These are phyloP conservation scores for Chrysopogon serrulatus DNA, from an alignment of 176 grass and related monocot genomes.

Conservation along the genomic window DNA sequence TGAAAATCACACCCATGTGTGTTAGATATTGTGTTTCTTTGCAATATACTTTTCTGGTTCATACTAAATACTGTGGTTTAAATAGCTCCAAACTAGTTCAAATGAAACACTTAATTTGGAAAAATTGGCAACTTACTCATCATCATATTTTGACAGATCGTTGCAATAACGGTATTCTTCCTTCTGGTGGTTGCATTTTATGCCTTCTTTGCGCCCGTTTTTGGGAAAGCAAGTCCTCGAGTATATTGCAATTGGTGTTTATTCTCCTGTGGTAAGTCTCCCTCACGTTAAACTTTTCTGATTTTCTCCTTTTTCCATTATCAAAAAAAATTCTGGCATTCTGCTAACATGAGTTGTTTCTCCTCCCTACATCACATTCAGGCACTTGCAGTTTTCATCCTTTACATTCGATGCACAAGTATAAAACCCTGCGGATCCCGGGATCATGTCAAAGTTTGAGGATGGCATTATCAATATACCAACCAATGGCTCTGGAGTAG, in stretches of 20 bases:
- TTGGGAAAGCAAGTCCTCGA: slow-evolving; percentile 61
- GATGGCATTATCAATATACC: slow-evolving; percentile 62
- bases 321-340: not conserved
- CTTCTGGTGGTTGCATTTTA: slow-evolving; percentile 97
- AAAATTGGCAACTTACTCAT: not conserved
- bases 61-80: not conserved
- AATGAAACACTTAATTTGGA: not conserved
- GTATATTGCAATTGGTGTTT: slow-evolving; percentile 70
- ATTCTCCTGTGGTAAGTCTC: slow-evolving; percentile 85
- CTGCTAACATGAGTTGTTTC: slow-evolving; percentile 15
- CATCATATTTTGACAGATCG: slow-evolving; percentile 50
- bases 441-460: slow-evolving; percentile 96
- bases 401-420: slow-evolving; percentile 93
- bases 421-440: slow-evolving; percentile 98
- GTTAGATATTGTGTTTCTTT: not conserved
- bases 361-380: slow-evolving; percentile 36
- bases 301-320: not conserved
- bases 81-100: not conserved
- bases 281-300: not conserved
- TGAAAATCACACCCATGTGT: not conserved
- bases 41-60: not conserved
- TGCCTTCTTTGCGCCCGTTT: slow-evolving; percentile 96
- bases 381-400: slow-evolving; percentile 91
- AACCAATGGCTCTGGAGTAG: slow-evolving; percentile 34
- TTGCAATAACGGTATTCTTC: slow-evolving; percentile 94